Percentiles rank a stretch among this genome's conserved stretches.
These are phyloP conservation scores for Pisolithus albus DNA, from an alignment of 768 basidiomycete genomes.

Conservation along the genomic window DNA sequence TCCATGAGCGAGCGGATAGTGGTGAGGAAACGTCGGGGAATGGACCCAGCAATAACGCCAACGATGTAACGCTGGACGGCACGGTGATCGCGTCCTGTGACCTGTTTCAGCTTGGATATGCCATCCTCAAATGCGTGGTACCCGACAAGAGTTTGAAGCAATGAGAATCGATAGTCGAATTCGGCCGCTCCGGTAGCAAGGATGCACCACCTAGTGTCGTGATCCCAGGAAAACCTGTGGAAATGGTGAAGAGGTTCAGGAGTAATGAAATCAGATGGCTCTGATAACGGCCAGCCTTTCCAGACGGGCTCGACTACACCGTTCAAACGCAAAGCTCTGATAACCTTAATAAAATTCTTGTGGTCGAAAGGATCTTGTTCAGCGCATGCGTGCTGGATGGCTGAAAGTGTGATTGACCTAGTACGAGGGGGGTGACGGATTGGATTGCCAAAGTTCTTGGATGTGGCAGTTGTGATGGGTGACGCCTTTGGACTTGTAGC, in stretches of 20 bases:
- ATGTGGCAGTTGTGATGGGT: conserved; percentile 24
- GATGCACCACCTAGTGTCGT: conserved; percentile 33
- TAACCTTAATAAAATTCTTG: not conserved
- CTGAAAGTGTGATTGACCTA: conserved; percentile 16
- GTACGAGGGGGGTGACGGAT: conserved; percentile 22
- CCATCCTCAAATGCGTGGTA: conserved; percentile 35
- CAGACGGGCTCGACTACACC: conserved; percentile 24
- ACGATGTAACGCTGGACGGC: conserved; percentile 32
- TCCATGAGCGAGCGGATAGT: conserved; percentile 31
- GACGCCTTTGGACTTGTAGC: conserved; percentile 20
- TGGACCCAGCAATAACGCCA: conserved; percentile 28
- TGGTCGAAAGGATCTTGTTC: conserved; percentile 1
- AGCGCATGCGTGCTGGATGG: conserved; percentile 1
- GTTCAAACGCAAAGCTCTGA: conserved; percentile 2
- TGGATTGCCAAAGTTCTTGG: conserved; percentile 25
- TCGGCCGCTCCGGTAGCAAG: conserved; percentile 24
- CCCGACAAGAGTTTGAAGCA: conserved; percentile 31
- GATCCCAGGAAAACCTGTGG: conserved; percentile 36
- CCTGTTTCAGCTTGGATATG: conserved; percentile 35
- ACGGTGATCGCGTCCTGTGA: conserved; percentile 33
- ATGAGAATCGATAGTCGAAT: conserved; percentile 30
- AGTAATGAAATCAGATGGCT: conserved; percentile 30
- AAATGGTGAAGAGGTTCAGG: conserved; percentile 34
- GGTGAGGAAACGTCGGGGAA: conserved; percentile 22
- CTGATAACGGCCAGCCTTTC: conserved; percentile 28